A percentile compares a stretch with the other conserved stretches of the same genome.
Evolutionary conservation across 345 rosid species (phyloP).

Genomic region (Bruguiera parviflora): DNA sequence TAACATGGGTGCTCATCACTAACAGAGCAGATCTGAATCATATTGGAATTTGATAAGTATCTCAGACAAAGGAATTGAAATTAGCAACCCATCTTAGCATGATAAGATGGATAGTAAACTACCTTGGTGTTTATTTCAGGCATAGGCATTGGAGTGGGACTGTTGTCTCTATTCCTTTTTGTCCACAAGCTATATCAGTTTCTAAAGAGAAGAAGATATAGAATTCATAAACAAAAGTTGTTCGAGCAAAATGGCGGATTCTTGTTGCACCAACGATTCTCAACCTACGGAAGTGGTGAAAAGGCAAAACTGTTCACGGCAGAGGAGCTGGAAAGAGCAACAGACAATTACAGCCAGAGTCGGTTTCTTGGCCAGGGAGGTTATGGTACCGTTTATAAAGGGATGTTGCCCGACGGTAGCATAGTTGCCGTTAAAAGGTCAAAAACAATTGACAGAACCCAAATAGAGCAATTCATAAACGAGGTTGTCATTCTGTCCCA

Average conservation of each 20-base stretch:
- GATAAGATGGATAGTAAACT: not conserved
- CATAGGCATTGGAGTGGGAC: slow-evolving; percentile 1
- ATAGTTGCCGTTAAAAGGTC: slow-evolving; percentile 15
- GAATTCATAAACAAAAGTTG: slow-evolving; percentile 3
- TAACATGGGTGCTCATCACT: too few species aligned
- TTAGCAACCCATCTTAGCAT: not conserved
- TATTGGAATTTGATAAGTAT: too few species aligned
- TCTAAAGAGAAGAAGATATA: not conserved
- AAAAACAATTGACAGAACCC: slow-evolving; percentile 1
- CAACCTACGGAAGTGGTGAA: not conserved
- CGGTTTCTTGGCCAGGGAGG: slow-evolving; percentile 16
- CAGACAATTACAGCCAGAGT: slow-evolving; percentile 7
- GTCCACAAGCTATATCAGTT: slow-evolving; percentile 3
- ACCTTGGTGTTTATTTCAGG: not conserved
- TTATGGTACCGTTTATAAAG: slow-evolving; percentile 14
- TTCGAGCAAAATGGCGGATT: slow-evolving; percentile 19
- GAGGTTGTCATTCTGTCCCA: slow-evolving; percentile 20
- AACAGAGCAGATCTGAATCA: too few species aligned
- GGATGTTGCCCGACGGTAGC: slow-evolving; percentile 6
- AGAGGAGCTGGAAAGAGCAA: slow-evolving; percentile 10
- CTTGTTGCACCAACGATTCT: slow-evolving; percentile 2
- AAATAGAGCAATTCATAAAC: slow-evolving; percentile 13
- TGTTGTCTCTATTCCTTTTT: not conserved
- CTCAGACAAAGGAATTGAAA: too few species aligned
- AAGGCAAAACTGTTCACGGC: slow-evolving; percentile 9